Evolutionary conservation across 1,139 yeast genomes (phyloP), one percentile per base, ranked within the genome.

Genomic region (Yamadazyma atmosphaerica): DNA sequence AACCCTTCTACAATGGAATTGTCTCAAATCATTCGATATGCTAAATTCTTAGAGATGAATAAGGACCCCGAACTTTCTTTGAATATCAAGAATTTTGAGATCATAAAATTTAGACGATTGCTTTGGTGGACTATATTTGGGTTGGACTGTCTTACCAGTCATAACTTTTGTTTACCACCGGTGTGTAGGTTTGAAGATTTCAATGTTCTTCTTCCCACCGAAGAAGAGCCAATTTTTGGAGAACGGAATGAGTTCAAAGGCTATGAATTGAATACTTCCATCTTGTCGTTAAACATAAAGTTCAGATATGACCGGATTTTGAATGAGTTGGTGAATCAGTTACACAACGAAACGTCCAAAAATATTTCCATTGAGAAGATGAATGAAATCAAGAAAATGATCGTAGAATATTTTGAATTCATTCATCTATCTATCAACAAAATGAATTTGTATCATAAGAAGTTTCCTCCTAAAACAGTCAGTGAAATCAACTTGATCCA

Each of bases 111-210:
- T 36, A 65, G 83, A 53, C 63, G 86, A 50, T 52, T 78, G 38
- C 54, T 81, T 13, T 81, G 86, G 85, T 81, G 85, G 84, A 79
- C 78, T 26, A 77, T 80, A 4, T 79, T 79, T 48, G 78, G 79
- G 13, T 59, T 81, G 39, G 86, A 81, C 52, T 74, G 79, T 3
- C 61, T 78, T 40, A 74, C 81, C 3, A 73, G 83, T 19, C 74
- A 78, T 44, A 79, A 79, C 46, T 73, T 77, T 38, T 74, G 81
- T 51, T 57, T 79, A 26, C 74, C 81, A 0, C 86, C 86, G 1
- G 68, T 77, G 23, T 76, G 82, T 42, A 66, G 67, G 44, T 59
- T 66, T 38, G 76, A 72, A 33, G 83, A 79, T 47, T 78, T 77
- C 54, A 81, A 80, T 48, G 82, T 82, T 0, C 58, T 71, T 15